Evolutionary conservation across 2,329 filamentous ascomycete genomes (phyloP), one percentile per base, ranked within the genome.

Genomic region (Colletotrichum tropicicola): DNA sequence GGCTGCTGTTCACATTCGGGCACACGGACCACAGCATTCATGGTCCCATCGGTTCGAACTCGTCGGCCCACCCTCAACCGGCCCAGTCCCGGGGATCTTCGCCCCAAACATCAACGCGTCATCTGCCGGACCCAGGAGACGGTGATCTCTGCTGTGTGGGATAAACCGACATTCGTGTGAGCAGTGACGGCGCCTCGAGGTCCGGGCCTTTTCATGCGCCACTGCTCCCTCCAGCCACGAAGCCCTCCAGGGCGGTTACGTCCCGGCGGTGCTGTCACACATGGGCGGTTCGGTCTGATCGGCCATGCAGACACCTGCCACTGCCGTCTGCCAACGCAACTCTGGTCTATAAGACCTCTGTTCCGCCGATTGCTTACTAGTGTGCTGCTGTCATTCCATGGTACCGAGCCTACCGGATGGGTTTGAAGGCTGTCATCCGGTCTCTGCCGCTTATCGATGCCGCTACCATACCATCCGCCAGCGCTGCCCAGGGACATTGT

Each of bases 271-370:
- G 52, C 37, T 21, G 39, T 41, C 52, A 23, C 59, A 54, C 17
- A 25, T 27, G n/a, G 8, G 30, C 59, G 39, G 45, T 37, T 23
- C 52, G 23, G 59, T 59, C n/a, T 66, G 63, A 66, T 64, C 58
- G 58, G 47, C 62, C 19, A 21, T 2, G 9, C 19, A 13, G 21
- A 27, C 12, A 5, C 37, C 51, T 27, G 6, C 32, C n/a, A 41
- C 4, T 15, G 30, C 55, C 53, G 32, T 35, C 5, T n/a, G n/a
- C 13, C n/a, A 5, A 7, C 6, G 5, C 9, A 35, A 30, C 27
- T 43, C 43, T 28, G 19, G 25, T 39, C 30, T 28, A 27, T 27
- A 28, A 58, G 17, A 8, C 5, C 15, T 27, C 3, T n/a, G 13
- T 19, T 6, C 19, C 27, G 28, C 32, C 32, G 32, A 6, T 2